Evolutionary conservation across 2,329 filamentous ascomycete species (phyloP).

Genomic region (Aplosporella prunicola): DNA sequence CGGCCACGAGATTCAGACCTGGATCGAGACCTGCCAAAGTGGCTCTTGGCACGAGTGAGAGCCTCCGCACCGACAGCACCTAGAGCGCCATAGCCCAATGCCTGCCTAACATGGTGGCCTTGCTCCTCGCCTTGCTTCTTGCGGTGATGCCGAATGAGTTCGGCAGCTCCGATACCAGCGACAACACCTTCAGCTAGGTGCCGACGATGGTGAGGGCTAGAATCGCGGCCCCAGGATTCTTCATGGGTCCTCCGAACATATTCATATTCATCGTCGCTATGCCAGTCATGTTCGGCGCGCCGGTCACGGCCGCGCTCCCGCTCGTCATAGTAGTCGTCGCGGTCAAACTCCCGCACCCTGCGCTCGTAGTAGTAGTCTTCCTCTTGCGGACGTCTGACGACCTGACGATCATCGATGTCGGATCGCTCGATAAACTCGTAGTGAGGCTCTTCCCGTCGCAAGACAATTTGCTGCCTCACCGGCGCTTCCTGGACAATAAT

Average conservation of each 20-base stretch:
- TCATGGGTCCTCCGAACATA: conserved; percentile 46
- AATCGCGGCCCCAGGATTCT: conserved; percentile 25
- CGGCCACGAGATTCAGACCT: conserved; percentile 28
- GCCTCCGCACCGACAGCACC: conserved; percentile 54
- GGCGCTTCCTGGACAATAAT: conserved; percentile 49
- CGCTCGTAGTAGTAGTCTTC: conserved; percentile 56
- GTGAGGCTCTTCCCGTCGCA: conserved; percentile 44
- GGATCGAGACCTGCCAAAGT: conserved; percentile 38
- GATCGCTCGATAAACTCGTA: conserved; percentile 52
- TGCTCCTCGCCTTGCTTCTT: conserved; percentile 47
- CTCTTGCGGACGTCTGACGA: conserved; percentile 39
- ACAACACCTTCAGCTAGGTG: conserved; percentile 55
- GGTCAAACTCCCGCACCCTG: conserved; percentile 45
- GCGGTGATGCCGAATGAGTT: conserved; percentile 48
- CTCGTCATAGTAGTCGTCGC: conserved; percentile 29
- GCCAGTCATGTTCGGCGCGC: conserved; percentile 28
- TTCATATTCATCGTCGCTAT: conserved; percentile 53
- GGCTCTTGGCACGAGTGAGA: conserved; percentile 41
- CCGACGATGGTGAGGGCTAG: conserved; percentile 42
- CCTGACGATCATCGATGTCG: conserved; percentile 42
- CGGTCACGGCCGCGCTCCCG: conserved; percentile 27
- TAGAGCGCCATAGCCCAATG: conserved; percentile 51
- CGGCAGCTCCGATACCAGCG: conserved; percentile 51
- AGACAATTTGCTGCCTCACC: conserved; percentile 35
- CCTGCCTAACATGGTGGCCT: conserved; percentile 42